Percentiles rank a stretch among this genome's conserved stretches.
These are phyloP conservation scores for Allantophomopsis cytisporea DNA, from an alignment of 2,329 filamentous ascomycete species.

Conservation along the genomic window DNA sequence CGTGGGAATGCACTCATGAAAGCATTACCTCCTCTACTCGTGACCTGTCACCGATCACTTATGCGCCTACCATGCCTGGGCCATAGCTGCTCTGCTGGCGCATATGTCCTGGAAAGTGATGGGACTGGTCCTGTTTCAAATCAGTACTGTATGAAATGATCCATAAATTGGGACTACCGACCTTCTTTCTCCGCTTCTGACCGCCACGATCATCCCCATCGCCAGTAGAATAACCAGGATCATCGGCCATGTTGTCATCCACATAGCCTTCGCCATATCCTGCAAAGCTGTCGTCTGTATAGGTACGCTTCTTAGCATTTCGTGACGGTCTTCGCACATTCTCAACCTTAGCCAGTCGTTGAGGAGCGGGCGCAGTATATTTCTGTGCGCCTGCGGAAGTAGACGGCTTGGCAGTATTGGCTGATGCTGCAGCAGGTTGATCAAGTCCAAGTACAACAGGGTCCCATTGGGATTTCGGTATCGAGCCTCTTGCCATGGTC, in stretches of 20 bases:
- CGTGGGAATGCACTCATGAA: no score
- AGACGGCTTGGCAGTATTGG: not conserved
- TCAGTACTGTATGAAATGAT: no score
- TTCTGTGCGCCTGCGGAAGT: not conserved
- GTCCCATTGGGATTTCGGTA: conserved; percentile 42
- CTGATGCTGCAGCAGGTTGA: conserved; percentile 3
- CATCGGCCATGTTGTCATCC: conserved; percentile 52
- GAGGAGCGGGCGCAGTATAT: conserved; percentile 11
- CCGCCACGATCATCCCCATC: conserved; percentile 49
- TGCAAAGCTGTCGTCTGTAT: conserved; percentile 61
- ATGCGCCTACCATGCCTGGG: conserved; percentile 44
- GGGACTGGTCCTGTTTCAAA: conserved; percentile 2
- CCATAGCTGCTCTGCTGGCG: conserved; percentile 31
- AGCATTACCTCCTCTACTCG: no score
- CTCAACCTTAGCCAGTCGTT: conserved; percentile 10
- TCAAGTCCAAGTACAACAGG: conserved; percentile 41
- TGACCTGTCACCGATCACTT: conserved; percentile 4
- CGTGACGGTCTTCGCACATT: conserved; percentile 46
- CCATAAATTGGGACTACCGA: conserved; percentile 16
- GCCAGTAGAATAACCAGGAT: conserved; percentile 55
- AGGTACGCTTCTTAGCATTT: conserved; percentile 59
- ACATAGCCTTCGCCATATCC: conserved; percentile 61
- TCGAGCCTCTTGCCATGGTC: conserved; percentile 41
- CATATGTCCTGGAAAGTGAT: conserved; percentile 11
- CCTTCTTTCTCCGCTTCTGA: conserved; percentile 54